phyloP scores from a whole-genome alignment of 805 yeast genomes.

The Cyberlindnera japonica region DNA sequence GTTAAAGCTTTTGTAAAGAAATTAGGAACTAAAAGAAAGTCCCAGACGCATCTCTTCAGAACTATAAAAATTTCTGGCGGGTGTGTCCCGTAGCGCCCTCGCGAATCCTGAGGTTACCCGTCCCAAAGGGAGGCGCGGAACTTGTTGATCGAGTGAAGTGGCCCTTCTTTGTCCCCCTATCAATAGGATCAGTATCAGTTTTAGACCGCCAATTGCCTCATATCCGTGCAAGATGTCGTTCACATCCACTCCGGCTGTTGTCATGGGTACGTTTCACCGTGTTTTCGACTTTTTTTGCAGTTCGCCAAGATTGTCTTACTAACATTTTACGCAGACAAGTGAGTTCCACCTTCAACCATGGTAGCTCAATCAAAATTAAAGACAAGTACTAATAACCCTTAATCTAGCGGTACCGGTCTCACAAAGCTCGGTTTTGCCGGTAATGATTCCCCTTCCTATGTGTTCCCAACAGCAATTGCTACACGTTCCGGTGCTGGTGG shows the following conservation, averaged over 20 bases:
- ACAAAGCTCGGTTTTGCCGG: constrained; percentile 99
- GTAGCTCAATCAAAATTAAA: too few relatives aligned
- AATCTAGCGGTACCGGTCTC: constrained; percentile 87
- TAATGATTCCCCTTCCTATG: constrained; percentile 95
- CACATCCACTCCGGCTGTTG: constrained; percentile 78
- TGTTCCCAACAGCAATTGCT: constrained; percentile 92
- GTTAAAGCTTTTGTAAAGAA: not conserved
- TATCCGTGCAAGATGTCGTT: constrained; percentile 21
- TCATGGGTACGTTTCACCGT: constrained; percentile 71
- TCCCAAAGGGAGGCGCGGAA: not conserved
- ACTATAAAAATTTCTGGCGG: not conserved
- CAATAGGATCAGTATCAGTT: not conserved
- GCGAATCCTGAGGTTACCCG: not conserved
- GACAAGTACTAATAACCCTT: constrained; percentile 17
- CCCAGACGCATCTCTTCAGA: not conserved
- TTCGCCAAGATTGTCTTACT: constrained; percentile 10
- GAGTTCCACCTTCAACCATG: constrained; percentile 5
- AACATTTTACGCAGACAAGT: constrained; percentile 23
- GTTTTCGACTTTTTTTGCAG: not conserved
- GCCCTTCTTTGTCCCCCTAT: not conserved
- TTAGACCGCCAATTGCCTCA: not conserved
- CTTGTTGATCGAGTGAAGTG: not conserved
- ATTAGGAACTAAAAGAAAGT: not conserved
- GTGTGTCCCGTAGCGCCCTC: not conserved
- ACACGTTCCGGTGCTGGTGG: constrained; percentile 54